Evolutionary conservation across 345 rosid species (phyloP).

Genomic region (Eucalyptus pumila): DNA sequence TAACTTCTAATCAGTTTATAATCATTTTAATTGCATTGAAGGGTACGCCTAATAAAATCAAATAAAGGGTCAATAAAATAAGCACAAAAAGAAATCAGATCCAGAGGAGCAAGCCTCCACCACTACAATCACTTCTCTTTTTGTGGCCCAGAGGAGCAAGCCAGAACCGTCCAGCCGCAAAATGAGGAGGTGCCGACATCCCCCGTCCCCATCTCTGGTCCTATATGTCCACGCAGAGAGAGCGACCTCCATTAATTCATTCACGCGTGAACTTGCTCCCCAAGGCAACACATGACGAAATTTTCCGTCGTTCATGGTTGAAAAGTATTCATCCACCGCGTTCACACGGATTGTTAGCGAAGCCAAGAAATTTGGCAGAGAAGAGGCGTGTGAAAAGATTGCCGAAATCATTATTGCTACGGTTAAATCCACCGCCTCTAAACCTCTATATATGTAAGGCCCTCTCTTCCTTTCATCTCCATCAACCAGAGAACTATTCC

Average conservation of each 20-base stretch:
- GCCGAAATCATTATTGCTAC: background rate
- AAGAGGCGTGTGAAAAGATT: background rate
- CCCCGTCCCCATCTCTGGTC: background rate
- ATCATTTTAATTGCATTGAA: too few relatives aligned
- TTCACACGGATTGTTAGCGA: background rate
- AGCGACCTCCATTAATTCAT: background rate
- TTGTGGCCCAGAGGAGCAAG: background rate
- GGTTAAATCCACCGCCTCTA: background rate
- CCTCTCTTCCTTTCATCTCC: background rate
- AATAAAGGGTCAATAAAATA: background rate
- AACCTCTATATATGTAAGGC: background rate
- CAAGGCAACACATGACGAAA: background rate
- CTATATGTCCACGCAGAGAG: background rate
- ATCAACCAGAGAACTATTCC: background rate
- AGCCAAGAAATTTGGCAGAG: background rate
- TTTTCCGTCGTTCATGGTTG: background rate
- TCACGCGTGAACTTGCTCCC: background rate
- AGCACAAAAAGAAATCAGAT: background rate
- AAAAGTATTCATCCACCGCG: background rate
- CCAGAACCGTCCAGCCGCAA: background rate
- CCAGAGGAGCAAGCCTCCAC: background rate
- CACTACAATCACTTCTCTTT: background rate
- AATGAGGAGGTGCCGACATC: background rate
- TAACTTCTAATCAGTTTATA: background rate
- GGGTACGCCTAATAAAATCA: background rate